phyloP scores from a whole-genome alignment of 1,284 basidiomycete species.

The Sanghuangporus baumii region DNA sequence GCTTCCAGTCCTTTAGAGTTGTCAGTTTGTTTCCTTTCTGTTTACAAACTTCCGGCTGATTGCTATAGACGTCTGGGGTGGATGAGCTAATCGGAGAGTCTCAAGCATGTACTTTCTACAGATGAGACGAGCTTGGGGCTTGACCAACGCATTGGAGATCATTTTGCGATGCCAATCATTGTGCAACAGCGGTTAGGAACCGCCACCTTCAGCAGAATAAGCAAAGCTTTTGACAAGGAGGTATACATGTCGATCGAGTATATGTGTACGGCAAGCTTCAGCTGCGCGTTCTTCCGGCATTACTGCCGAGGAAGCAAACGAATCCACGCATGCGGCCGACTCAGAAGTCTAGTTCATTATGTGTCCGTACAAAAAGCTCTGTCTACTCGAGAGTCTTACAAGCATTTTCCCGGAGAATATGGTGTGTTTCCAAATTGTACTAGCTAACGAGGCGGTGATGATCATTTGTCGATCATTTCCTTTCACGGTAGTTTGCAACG shows the following conservation, averaged over 20 bases:
- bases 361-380: too few relatives aligned
- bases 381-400: too few relatives aligned
- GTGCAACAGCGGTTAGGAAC: neutral
- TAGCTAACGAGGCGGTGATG: neutral
- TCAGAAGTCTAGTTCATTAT: neutral
- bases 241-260: too few relatives aligned
- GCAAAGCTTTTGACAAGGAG: too few relatives aligned
- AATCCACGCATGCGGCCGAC: neutral
- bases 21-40: too few relatives aligned
- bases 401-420: too few relatives aligned
- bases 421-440: too few relatives aligned
- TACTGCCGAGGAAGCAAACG: neutral
- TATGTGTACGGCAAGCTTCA: neutral
- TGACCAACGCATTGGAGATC: neutral
- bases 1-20: too few relatives aligned
- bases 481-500: neutral
- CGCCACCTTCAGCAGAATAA: too few relatives aligned
- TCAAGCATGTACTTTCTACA: neutral
- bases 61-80: neutral
- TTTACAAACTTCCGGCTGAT: too few relatives aligned
- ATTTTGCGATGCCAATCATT: neutral
- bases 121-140: neutral
- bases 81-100: neutral
- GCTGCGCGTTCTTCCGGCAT: neutral
- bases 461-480: neutral